These are phyloP conservation scores for Thermomucor indicae-seudaticae DNA, from an alignment of 371 early-diverging fungal genomes.

Conservation along the genomic window DNA sequence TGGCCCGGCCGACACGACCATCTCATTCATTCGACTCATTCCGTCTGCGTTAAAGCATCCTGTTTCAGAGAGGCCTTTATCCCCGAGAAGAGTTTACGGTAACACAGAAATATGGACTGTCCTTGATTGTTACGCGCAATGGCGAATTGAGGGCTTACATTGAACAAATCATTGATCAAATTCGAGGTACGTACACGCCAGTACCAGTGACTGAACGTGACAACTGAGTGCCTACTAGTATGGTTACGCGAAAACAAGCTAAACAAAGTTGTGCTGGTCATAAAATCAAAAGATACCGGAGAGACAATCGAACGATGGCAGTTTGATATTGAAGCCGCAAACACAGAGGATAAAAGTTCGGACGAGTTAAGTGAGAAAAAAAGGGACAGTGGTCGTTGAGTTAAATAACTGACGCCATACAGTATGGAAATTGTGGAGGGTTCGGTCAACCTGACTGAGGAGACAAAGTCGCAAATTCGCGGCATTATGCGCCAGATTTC, in stretches of 20 bases:
- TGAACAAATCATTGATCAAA: constrained; percentile 67
- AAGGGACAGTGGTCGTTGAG: too few species aligned
- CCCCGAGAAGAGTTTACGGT: constrained; percentile 83
- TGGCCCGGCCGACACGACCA: neutral
- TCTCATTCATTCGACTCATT: neutral
- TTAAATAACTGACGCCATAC: neutral
- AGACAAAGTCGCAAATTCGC: constrained; percentile 75
- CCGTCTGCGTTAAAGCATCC: constrained; percentile 50
- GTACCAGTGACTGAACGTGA: neutral
- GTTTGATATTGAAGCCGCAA: constrained; percentile 68
- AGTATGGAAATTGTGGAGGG: neutral
- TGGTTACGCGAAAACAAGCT: constrained; percentile 74
- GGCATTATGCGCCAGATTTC: constrained; percentile 89
- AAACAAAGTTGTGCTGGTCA: constrained; percentile 79
- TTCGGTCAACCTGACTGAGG: neutral
- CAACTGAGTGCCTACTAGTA: constrained; percentile 21
- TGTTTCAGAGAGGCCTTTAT: constrained; percentile 88
- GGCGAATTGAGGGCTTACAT: constrained; percentile 72
- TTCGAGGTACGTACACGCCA: constrained; percentile 47
- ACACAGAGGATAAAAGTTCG: constrained; percentile 17
- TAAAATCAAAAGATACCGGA: constrained; percentile 73
- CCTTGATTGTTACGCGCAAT: constrained; percentile 70
- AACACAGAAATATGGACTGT: constrained; percentile 78
- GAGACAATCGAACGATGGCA: constrained; percentile 92
- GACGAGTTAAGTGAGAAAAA: too few species aligned